Evolutionary conservation across 1,139 yeast species (phyloP), one percentile per base, ranked within the genome.

Genomic region (Blastobotrys buckinghamii): DNA sequence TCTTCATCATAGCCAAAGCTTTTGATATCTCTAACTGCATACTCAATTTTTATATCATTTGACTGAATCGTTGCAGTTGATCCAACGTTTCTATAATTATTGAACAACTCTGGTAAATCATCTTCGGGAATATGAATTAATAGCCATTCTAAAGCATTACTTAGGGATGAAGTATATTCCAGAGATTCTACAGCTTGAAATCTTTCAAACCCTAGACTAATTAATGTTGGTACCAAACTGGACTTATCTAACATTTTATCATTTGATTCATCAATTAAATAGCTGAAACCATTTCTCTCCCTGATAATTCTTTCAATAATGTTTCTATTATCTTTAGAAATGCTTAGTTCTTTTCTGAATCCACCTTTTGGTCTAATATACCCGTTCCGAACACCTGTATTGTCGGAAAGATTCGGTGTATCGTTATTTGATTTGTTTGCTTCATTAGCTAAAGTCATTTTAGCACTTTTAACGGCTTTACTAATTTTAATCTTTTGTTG

Each of bases 61-160:
- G 69, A 55, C 41, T 59, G 62, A 8, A 69, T 56, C 12, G 65
- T 63, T 0, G 69, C 65, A 7, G 43, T 15, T 24, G 63, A 57
- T 2, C 69, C 69, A 1, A 64, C 54, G 36, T 59, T 55, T 34
- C 64, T 53, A 12, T 61, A 59, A 50, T 47, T 45, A 30, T 75
- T 63, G 62, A 76, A 64, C 17, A 65, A 60, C 13, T 57, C 56
- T 0, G 98, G 98, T 40, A 92, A 69, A 61, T 92, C 98, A 61
- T 89, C 97, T 59, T 90, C 97, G 0, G 97, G 97, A 2, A 90
- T 76, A 60, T 90, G 94, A 57, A 90, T 82, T 13, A 90, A 67
- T 20, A 90, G 74, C 87, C 96, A 92, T 47, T 92, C 94, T 34
- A 87, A 1, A 39, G 82, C 81, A 1, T 58, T 59, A 49, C 77